Evolutionary conservation across 2,329 filamentous ascomycete species (phyloP).

Genomic region (Sclerotinia glacialis): DNA sequence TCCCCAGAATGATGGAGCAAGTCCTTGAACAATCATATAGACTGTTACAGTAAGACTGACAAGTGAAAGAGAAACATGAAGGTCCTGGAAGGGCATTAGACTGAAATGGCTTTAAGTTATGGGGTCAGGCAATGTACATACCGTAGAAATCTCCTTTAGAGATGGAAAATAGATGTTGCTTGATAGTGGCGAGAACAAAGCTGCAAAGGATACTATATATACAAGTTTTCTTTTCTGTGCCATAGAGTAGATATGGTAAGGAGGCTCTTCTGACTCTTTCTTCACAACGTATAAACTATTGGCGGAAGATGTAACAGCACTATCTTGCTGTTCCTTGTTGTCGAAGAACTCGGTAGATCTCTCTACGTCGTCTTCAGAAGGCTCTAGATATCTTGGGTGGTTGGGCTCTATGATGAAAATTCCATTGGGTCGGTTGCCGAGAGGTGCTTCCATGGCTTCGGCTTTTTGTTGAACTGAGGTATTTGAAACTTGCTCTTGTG

Average conservation of each 20-base stretch:
- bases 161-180: slow-evolving; percentile 30
- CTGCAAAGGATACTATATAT: slow-evolving; percentile 39
- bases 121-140: not conserved
- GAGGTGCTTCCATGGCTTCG: not conserved
- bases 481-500: not conserved
- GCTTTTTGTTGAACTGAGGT: not conserved
- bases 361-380: not conserved
- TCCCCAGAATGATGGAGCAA: slow-evolving; percentile 47
- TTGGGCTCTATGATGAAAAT: slow-evolving; percentile 16
- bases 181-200: slow-evolving; percentile 29
- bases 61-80: slow-evolving; percentile 20
- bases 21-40: slow-evolving; percentile 52
- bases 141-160: slow-evolving; percentile 10
- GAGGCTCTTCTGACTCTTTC: not conserved
- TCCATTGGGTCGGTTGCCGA: not conserved
- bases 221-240: slow-evolving; percentile 47
- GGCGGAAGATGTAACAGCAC: slow-evolving; percentile 1
- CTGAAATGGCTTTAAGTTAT: not conserved
- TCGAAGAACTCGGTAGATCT: slow-evolving; percentile 4
- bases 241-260: slow-evolving; percentile 35
- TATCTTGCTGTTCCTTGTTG: not conserved
- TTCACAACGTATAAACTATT: slow-evolving; percentile 11
- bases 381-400: not conserved
- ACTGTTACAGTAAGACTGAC: slow-evolving; percentile 46
- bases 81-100: slow-evolving; percentile 7